These are phyloP conservation scores for Kernera saxatilis DNA, from an alignment of 345 rosid species.

Conservation along the genomic window DNA sequence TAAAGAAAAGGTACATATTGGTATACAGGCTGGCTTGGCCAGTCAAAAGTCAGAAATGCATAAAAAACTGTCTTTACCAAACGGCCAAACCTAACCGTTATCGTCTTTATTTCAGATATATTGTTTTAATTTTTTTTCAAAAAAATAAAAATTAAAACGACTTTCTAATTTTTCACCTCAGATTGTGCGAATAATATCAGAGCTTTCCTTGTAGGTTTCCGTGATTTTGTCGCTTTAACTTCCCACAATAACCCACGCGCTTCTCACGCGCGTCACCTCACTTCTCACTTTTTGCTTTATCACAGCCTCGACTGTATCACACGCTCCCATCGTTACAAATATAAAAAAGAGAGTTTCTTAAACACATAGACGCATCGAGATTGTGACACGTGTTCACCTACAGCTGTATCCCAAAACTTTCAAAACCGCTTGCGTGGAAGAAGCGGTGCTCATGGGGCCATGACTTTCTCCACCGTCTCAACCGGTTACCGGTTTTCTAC, in stretches of 20 bases:
- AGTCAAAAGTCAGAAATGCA: conserved; percentile 45
- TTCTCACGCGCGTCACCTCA: neutral
- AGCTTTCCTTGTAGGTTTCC: conserved; percentile 30
- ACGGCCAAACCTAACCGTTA: conserved; percentile 48
- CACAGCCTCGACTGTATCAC: neutral
- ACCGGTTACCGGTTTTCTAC: conserved; percentile 36
- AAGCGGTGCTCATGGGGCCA: conserved; percentile 49
- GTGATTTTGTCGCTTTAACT: conserved; percentile 34
- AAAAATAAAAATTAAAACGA: neutral
- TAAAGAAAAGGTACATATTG: conserved; percentile 29
- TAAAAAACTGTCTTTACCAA: conserved; percentile 31
- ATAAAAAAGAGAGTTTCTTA: neutral
- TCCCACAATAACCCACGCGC: neutral
- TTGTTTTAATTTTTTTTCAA: neutral
- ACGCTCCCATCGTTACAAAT: conserved; percentile 21
- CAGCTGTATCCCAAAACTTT: conserved; percentile 80
- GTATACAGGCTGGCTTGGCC: conserved; percentile 56
- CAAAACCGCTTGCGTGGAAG: conserved; percentile 59
- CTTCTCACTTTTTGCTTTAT: neutral
- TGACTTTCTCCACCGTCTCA: conserved; percentile 41
- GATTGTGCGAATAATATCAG: conserved; percentile 27
- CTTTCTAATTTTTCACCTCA: conserved; percentile 12
- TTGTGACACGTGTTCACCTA: conserved; percentile 62
- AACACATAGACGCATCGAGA: conserved; percentile 12
- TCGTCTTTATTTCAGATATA: conserved; percentile 44